Base-by-base conservation (phyloP, 352 stramenopile species). In the Globisporangium uncinulatum region DNA sequence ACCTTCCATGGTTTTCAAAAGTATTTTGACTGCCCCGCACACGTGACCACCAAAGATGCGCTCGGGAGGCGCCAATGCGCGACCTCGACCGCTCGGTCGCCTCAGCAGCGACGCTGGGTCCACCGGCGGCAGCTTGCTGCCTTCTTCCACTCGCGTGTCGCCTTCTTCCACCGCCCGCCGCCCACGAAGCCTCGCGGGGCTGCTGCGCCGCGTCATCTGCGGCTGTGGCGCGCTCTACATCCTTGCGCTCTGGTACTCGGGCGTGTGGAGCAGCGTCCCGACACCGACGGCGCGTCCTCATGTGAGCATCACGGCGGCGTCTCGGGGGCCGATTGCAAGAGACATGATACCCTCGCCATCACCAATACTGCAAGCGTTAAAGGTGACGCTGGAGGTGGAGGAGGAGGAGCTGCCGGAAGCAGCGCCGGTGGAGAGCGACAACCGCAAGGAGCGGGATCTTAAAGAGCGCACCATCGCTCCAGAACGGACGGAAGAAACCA, bases 151-250 rank as follows among this genome's bases (percentile, higher is more conserved):
- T 9, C 11, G 17, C 14, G 32, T 39, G 9, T 44, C 39, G 17
- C 15, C 36, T 19, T 29, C 24, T 29, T 29, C 24, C 24, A 48
- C n/a, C 36, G 24, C 31, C 11, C 32, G 49, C 29, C 20, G 57
- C 9, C 15, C 49, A 36, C 43, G 41, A 17, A 44, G 51, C 37
- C 52, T 71, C 24, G 31, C 52, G 24, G 44, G 20, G 5, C 43
- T 51, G 21, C 43, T 71, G 20, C 56, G 60, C 24, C 45, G 42
- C 46, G 45, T 71, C 17, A 56, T 71, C n/a, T 59, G 45, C 21
- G 60, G 64, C n/a, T 68, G 60, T 21, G 64, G 51, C 6, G n/a
- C 67, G 17, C 53, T 71, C 31, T 71, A 71, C 46, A 43, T 68
- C 11, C 47, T 47, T 10, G 39, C 65, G 34, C 46, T 71, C 10